Evolutionary conservation across 257 asterid species (phyloP).

Genomic region (Capsicum baccatum): DNA sequence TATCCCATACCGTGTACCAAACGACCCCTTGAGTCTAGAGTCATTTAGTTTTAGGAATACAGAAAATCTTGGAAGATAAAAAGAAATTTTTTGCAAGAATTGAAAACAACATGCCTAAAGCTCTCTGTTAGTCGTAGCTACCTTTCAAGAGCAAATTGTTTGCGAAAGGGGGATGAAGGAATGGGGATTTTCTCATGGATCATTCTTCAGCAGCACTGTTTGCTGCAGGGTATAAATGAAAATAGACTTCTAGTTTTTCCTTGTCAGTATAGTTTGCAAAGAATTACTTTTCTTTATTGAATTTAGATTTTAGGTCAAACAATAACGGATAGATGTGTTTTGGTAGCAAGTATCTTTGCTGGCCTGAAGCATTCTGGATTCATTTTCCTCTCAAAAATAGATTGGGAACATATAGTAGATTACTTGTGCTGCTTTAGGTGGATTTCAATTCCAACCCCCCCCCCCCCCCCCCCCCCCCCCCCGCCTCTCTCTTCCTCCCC

Average conservation of each 20-base stretch:
- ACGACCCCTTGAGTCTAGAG: background rate
- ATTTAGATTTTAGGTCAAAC: background rate
- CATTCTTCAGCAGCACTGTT: background rate
- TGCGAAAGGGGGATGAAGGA: background rate
- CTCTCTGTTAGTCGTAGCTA: background rate
- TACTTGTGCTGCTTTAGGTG: background rate
- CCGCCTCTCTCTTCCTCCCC: too few species aligned
- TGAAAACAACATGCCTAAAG: background rate
- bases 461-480: accelerated
- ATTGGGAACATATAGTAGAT: background rate
- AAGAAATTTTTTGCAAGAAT: background rate
- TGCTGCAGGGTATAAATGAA: background rate
- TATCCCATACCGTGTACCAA: too few species aligned
- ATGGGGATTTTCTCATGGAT: background rate
- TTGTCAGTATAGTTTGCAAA: background rate
- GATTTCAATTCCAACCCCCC: background rate
- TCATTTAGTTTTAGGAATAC: background rate
- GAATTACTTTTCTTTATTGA: background rate
- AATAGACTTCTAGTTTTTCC: background rate
- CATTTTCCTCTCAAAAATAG: background rate
- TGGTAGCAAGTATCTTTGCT: background rate
- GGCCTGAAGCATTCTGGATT: background rate
- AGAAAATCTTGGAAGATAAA: background rate
- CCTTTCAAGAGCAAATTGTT: background rate
- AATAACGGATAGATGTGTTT: background rate